Conservation (phyloP, 345 rosid species). For the Mallotus nudiflorus region DNA sequence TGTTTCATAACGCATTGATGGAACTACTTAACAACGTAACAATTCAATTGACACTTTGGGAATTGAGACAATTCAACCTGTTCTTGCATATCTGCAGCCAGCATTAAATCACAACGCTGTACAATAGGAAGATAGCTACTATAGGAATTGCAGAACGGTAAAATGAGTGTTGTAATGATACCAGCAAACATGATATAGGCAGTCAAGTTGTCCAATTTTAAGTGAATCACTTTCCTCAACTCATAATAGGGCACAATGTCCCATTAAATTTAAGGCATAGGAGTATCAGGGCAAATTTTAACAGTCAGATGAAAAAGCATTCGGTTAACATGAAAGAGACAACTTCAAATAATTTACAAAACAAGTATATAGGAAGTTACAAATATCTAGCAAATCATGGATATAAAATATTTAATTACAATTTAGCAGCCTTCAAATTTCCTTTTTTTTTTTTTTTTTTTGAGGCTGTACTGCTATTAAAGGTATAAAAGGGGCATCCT, state of each 20-base stretch:
- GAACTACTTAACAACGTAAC: too few species aligned
- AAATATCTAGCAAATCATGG: background rate
- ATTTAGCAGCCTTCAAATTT: background rate
- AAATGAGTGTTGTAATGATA: background rate
- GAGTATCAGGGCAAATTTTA: background rate
- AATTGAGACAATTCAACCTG: too few species aligned
- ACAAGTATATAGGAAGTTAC: background rate
- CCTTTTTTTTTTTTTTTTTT: too few species aligned
- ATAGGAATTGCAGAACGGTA: background rate
- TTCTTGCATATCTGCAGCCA: too few species aligned
- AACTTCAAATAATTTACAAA: background rate
- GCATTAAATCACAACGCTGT: too few species aligned
- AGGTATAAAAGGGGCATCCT: background rate
- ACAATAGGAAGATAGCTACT: too few species aligned
- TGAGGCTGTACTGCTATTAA: too few species aligned
- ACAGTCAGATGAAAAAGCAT: background rate
- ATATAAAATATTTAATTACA: constrained; percentile 4
- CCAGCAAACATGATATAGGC: background rate
- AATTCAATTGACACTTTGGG: too few species aligned
- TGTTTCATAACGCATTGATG: too few species aligned
- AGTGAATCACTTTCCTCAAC: background rate
- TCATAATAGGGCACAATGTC: background rate
- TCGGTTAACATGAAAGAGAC: background rate
- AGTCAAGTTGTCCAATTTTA: background rate
- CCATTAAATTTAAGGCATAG: background rate